Conservation (phyloP, 495 filamentous ascomycete species). For the Neurospora cerealis region DNA sequence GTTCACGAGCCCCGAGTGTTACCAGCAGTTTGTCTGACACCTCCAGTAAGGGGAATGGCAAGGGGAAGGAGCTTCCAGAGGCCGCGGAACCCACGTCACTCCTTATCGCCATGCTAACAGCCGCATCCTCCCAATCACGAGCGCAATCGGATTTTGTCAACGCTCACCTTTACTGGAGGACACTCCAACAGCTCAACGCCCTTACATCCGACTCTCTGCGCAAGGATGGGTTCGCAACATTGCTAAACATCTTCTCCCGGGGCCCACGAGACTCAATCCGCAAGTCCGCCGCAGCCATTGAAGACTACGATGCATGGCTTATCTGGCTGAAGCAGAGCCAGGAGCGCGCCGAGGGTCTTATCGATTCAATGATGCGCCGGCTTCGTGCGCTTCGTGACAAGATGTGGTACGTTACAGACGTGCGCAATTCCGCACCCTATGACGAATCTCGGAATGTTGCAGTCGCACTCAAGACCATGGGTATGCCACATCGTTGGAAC, state of each 20-base stretch:
- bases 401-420: constrained; percentile 99
- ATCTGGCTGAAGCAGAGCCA: constrained; percentile 67
- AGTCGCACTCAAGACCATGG: constrained; percentile 86
- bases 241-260: constrained; percentile 61
- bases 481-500: constrained; percentile 42
- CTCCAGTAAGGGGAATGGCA: constrained; percentile 12
- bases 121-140: constrained; percentile 54
- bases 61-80: constrained; percentile 24
- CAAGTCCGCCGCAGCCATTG: constrained; percentile 53
- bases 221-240: constrained; percentile 52
- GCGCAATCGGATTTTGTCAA: constrained; percentile 61
- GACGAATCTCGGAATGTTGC: constrained; percentile 84
- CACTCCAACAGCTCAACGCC: constrained; percentile 51
- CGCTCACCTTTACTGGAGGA: constrained; percentile 61
- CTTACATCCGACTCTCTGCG: constrained; percentile 53
- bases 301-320: constrained; percentile 67
- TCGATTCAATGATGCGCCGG: constrained; percentile 57
- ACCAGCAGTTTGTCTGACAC: constrained; percentile 24
- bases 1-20: constrained; percentile 29
- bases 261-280: constrained; percentile 59
- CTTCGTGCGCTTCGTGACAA: constrained; percentile 71
- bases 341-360: constrained; percentile 54
- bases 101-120: constrained; percentile 58
- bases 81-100: constrained; percentile 30
- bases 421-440: constrained; percentile 81